Conservation (phyloP, 148 eudicot species). For the Vaccinium darrowii region DNA sequence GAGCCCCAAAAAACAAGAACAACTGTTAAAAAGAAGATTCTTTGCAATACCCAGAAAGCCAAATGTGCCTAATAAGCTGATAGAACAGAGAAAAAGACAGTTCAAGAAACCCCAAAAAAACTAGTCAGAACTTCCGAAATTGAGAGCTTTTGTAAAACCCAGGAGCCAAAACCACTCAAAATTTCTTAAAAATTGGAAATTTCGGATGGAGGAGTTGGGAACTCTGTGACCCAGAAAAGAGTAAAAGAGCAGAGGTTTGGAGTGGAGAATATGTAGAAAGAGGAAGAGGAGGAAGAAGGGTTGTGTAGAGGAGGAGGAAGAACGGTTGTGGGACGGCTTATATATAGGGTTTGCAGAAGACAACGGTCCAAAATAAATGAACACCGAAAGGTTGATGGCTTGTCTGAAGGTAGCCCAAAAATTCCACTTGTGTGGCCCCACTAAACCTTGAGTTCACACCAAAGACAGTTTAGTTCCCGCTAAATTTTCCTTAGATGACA, state of each 20-base stretch:
- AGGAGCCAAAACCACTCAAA: constrained; percentile 22
- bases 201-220: neutral
- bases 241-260: neutral
- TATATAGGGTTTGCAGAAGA: constrained; percentile 53
- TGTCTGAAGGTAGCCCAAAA: constrained; percentile 47
- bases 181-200: neutral
- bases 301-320: constrained; percentile 24
- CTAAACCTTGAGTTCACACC: constrained; percentile 36
- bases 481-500: neutral
- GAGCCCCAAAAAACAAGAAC: constrained; percentile 13
- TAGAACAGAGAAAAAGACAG: neutral
- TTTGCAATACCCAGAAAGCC: constrained; percentile 24
- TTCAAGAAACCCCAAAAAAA: constrained; percentile 14
- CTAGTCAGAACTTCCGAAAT: constrained; percentile 23
- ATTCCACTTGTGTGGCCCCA: constrained; percentile 47
- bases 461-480: constrained; percentile 14
- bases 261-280: neutral
- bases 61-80: neutral
- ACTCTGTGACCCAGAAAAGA: constrained; percentile 10
- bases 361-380: constrained; percentile 30
- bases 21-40: neutral
- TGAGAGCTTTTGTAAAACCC: constrained; percentile 22
- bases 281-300: constrained; percentile 8
- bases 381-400: constrained; percentile 58
- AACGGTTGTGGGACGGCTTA: constrained; percentile 30